A percentile compares a stretch with the other conserved stretches of the same genome.
Evolutionary conservation across 495 filamentous ascomycete genomes (phyloP).

Genomic region (Penicillium robsamsonii): DNA sequence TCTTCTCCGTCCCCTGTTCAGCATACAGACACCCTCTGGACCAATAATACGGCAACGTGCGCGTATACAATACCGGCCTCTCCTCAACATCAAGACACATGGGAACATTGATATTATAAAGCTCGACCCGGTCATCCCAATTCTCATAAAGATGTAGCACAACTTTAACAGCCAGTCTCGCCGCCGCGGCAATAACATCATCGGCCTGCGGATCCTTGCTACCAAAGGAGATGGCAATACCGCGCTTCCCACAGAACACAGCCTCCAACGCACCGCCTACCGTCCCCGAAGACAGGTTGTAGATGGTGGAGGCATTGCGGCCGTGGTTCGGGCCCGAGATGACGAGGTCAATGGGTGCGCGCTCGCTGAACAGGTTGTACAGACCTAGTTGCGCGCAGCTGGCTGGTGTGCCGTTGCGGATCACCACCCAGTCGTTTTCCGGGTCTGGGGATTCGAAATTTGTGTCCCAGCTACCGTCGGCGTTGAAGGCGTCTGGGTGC

Average conservation of each 20-base stretch:
- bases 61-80: slow-evolving; percentile 68
- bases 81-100: slow-evolving; percentile 58
- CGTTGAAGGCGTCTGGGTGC: slow-evolving; percentile 56
- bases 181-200: slow-evolving; percentile 68
- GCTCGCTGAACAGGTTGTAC: slow-evolving; percentile 78
- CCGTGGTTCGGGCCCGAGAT: slow-evolving; percentile 93
- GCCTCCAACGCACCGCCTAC: slow-evolving; percentile 91
- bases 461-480: slow-evolving; percentile 49
- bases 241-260: slow-evolving; percentile 70
- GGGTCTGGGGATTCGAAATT: slow-evolving; percentile 44
- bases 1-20: slow-evolving; percentile 40
- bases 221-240: slow-evolving; percentile 83
- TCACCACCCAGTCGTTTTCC: slow-evolving; percentile 71
- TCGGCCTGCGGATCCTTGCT: slow-evolving; percentile 69
- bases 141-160: slow-evolving; percentile 68
- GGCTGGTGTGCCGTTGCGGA: slow-evolving; percentile 79
- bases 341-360: slow-evolving; percentile 76
- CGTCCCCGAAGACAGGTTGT: slow-evolving; percentile 83
- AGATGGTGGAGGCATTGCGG: slow-evolving; percentile 88
- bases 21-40: slow-evolving; percentile 73
- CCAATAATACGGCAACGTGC: slow-evolving; percentile 87
- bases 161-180: slow-evolving; percentile 62
- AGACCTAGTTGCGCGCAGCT: slow-evolving; percentile 86
- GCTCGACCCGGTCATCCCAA: slow-evolving; percentile 75
- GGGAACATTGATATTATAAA: slow-evolving; percentile 89